Percentiles rank a stretch among this genome's conserved stretches.
These are phyloP conservation scores for Coleophoma crateriformis DNA, from an alignment of 2,329 filamentous ascomycete genomes.

Conservation along the genomic window DNA sequence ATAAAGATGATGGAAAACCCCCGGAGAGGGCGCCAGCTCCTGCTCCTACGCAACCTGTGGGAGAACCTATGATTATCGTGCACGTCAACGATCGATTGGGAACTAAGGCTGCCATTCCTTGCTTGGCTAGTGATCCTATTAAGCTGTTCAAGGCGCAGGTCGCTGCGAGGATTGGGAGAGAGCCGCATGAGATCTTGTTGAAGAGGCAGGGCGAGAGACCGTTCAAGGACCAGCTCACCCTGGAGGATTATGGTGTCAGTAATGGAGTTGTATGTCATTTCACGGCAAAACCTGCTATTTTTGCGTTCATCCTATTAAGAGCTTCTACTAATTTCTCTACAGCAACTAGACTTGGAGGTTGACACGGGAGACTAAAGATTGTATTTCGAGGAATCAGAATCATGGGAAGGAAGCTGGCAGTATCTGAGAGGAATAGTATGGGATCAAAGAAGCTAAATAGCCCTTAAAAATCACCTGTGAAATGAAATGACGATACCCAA, in stretches of 20 bases:
- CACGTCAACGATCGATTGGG: slow-evolving; percentile 92
- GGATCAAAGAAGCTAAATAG: too few relatives aligned
- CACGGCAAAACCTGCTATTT: neutral
- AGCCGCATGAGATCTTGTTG: slow-evolving; percentile 85
- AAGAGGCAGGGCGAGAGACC: slow-evolving; percentile 89
- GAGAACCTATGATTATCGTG: slow-evolving; percentile 87
- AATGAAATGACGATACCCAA: too few relatives aligned
- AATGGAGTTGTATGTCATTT: slow-evolving; percentile 59
- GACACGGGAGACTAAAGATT: slow-evolving; percentile 26
- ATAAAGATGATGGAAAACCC: slow-evolving; percentile 6
- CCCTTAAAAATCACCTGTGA: too few relatives aligned
- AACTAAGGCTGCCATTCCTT: slow-evolving; percentile 92
- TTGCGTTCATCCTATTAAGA: neutral
- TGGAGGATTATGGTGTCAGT: slow-evolving; percentile 91
- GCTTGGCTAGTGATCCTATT: slow-evolving; percentile 77
- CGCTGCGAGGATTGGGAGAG: slow-evolving; percentile 79
- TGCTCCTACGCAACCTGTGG: slow-evolving; percentile 17
- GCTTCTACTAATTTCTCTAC: neutral
- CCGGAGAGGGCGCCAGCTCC: slow-evolving; percentile 16
- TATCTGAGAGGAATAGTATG: too few relatives aligned
- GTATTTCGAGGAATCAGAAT: neutral
- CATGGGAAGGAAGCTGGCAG: neutral
- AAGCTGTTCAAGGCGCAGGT: slow-evolving; percentile 89
- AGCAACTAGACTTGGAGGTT: slow-evolving; percentile 28
- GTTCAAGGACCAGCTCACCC: slow-evolving; percentile 83